Base-by-base conservation (phyloP, 106 monocot genomes). In the Dendrobium officinale region DNA sequence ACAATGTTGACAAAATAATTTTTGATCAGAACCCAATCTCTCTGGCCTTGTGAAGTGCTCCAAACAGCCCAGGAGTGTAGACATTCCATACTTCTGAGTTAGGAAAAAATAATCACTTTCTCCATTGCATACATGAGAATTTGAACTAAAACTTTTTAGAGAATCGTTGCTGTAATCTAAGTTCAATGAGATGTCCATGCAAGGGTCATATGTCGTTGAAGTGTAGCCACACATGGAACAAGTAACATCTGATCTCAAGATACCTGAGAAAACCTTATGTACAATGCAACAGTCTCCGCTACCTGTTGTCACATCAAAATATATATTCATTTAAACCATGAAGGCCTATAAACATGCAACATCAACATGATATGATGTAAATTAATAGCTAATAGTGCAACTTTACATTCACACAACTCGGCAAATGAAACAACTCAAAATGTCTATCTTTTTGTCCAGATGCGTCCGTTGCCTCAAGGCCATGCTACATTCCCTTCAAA, bases 191-290 rank as follows among this genome's bases (percentile, higher is more conserved):
- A 95, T 90, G 83, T 98, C 94, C 31, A 98, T 83, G 76, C 97
- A 94, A 33, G 97, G 97, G 72, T 98, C 94, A 73, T 89, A 92
- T 77, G 94, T 94, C 18, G 97, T 98, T 42, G 97, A 98, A 49
- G 97, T 95, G 87, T 89, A 94, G 15, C 97, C 97, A 82, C 97
- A 98, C 16, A 82, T 77, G 18, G 91, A 91, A 83, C 97, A 98
- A 33, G 87, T 98, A 11, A 98, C 94, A 82, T 98, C 97, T 40
- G 97, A 98, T 83, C 97, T 94, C 80, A 98, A 84, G 56, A 84
- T 91, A 81, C 94, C 94, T 77, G 97, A 95, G 81, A 98, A 98
- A 22, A 98, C 85, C 64, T 85, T 89, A 67, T 95, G 97, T 9
- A 94, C 94, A 80, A 98, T 91, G 84, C 97, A 98, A 81, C 97